Evolutionary conservation across 2,329 filamentous ascomycete species (phyloP), one percentile per base, ranked within the genome.

Genomic region (Pseudogymnoascus sp.): DNA sequence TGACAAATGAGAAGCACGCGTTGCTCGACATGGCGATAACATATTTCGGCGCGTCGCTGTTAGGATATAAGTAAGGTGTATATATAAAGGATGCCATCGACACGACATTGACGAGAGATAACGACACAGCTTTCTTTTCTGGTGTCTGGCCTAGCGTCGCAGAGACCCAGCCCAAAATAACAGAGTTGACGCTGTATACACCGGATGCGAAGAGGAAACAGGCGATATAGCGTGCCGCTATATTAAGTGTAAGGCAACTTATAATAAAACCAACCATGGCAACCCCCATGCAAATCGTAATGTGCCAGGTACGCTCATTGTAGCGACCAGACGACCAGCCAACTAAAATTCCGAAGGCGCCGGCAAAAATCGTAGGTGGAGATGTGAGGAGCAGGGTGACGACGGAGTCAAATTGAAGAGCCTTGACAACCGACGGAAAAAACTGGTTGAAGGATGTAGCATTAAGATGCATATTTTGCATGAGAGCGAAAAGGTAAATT

Each of bases 391-490:
- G 74, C 2, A 78, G 71, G 1, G 77, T 78, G 35, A 77, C 74
- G 1, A 73, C 77, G 1, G 65, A 69, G 41, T 66, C 70, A 68
- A 76, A 78, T 1, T 74, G 73, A 2, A 78, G 72, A 38, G 45
- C 26, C 21, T 58, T 63, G 33, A 79, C 75, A 16, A 76, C 73
- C 10, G 74, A 74, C 2, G 72, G 73, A 62, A 78, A 76, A 68
- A 76, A 77, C 66, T 76, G 75, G 66, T 77, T 73, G 66, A 75
- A 75, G 2, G 69, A 70, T 37, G 65, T 75, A 67, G 77, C 76
- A 8, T 75, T 76, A 43, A 79, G 67, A 66, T 80, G 78, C 70
- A 78, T 75, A 65, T 80, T 78, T 63, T 78, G 75, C 77, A 80
- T 79, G 64, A 79, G 69, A 3, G 72, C 73, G 59, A 80, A 75